Evolutionary conservation across 768 basidiomycete species (phyloP), one percentile per base, ranked within the genome.

Genomic region (Russula abietina): DNA sequence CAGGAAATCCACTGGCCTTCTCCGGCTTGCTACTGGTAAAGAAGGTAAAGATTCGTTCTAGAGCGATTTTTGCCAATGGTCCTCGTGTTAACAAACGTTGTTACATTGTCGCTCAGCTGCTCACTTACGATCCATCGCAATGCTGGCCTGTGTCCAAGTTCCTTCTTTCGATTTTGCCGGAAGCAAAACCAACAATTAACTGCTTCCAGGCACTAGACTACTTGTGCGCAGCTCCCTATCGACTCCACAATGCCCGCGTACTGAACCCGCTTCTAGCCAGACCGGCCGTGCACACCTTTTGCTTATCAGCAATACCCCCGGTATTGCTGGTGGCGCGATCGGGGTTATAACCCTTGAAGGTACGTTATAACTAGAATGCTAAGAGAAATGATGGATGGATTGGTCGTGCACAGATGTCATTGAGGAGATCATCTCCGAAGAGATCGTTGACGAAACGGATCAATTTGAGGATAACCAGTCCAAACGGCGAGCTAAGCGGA

Each of bases 201-300:
- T 97, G 91, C 69, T 93, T 97, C 78, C 93, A 98, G 71, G 93
- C 93, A 0, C 75, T 98, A 50, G 93, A 97, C 72, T 96, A 94
- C 71, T 95, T 91, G 89, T 91, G 69, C 41, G 83, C 69, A n/a
- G 3, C 17, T 50, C 22, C 14, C 16, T 32, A 4, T 17, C 32
- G 22, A n/a, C 2, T 0, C 11, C 38, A 4, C 10, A 32, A 24
- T 39, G 28, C 14, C 28, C 49, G 16, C 53, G 14, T n/a, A 19
- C 57, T 46, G 30, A 46, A 26, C 10, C 26, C 17, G 3, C 4
- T 22, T 50, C 16, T 55, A 91, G 89, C 75, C 96, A 97, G 80
- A 95, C 94, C 0, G 96, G 96, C 2, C 85, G 95, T 48, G 92
- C 94, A 0, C 96, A 99, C 76, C 78, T 99, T 55, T 77, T 98